Evolutionary conservation across 306 rosid genomes (phyloP).

Genomic region (Albizia julibrissin): DNA sequence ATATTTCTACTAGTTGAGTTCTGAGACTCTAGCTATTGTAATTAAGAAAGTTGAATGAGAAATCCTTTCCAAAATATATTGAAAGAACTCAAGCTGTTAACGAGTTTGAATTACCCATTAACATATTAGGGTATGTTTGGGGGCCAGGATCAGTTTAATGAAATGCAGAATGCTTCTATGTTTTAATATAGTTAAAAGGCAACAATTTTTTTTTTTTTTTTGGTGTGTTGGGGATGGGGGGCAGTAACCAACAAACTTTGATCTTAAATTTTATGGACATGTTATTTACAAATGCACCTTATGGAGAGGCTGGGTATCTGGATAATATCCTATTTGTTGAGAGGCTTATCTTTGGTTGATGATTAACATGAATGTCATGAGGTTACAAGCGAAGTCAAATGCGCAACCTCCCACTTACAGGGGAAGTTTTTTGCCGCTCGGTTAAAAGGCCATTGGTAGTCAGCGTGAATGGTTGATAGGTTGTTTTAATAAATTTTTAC

Average conservation of each 20-base stretch:
- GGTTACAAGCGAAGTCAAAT: no score
- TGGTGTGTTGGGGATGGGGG: not conserved
- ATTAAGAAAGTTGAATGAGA: not conserved
- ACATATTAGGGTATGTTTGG: no score
- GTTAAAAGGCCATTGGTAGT: no score
- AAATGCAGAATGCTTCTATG: not conserved
- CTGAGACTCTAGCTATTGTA: not conserved
- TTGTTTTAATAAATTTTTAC: not conserved
- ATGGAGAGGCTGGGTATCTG: not conserved
- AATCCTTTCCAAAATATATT: not conserved
- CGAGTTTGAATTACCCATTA: not conserved
- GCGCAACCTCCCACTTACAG: no score
- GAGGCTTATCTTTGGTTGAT: constrained; percentile 22
- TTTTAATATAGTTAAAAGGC: not conserved
- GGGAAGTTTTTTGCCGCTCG: no score
- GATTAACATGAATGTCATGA: no score
- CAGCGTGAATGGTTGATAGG: not conserved
- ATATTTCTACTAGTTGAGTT: not conserved
- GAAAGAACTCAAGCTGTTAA: not conserved
- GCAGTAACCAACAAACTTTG: constrained; percentile 8
- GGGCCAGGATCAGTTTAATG: not conserved
- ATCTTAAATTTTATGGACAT: not conserved
- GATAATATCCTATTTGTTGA: constrained; percentile 16
- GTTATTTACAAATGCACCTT: constrained; percentile 4
- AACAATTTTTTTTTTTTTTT: no score